A percentile compares a stretch with the other conserved stretches of the same genome.
phyloP scores from a whole-genome alignment of 1,284 basidiomycete genomes.

The Cutaneotrichosporon cavernicola region DNA sequence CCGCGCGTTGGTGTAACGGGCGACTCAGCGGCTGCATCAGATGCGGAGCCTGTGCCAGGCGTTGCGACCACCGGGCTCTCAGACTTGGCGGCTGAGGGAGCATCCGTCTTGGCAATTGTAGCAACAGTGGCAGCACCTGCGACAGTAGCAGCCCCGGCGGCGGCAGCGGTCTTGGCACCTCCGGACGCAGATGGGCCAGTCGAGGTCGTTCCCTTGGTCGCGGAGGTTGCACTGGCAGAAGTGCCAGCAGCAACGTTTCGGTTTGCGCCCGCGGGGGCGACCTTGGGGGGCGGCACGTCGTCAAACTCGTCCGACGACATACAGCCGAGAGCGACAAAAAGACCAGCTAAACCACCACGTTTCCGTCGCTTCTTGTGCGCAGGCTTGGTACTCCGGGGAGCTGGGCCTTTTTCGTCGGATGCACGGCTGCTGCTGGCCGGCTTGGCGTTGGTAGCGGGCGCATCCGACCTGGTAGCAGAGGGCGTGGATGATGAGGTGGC shows the following conservation, averaged over 20 bases:
- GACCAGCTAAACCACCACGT: conserved; percentile 41
- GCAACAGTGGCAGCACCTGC: conserved; percentile 6
- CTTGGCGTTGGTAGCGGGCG: conserved; percentile 6
- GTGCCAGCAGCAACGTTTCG: not conserved
- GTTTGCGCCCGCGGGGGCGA: conserved; percentile 12
- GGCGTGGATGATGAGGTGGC: not conserved
- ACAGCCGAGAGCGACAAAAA: conserved; percentile 46
- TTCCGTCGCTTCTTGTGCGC: conserved; percentile 43
- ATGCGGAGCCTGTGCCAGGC: not conserved
- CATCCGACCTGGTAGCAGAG: not conserved
- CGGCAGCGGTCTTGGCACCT: not conserved
- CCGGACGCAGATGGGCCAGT: not conserved
- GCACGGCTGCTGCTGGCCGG: not conserved
- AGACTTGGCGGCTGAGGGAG: not conserved
- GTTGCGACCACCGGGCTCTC: conserved; percentile 1
- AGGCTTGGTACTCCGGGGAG: conserved; percentile 8
- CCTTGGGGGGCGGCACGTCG: conserved; percentile 31
- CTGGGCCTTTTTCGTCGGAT: conserved; percentile 9
- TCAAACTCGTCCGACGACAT: conserved; percentile 47
- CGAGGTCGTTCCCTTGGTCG: not conserved
- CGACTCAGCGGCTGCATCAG: not conserved
- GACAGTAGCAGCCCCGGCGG: not conserved
- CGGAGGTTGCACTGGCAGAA: conserved; percentile 9
- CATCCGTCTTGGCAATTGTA: not conserved
- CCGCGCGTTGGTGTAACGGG: conserved; percentile 3